Conservation (phyloP, 2,329 filamentous ascomycete species). For the Epichloe hybrida region DNA sequence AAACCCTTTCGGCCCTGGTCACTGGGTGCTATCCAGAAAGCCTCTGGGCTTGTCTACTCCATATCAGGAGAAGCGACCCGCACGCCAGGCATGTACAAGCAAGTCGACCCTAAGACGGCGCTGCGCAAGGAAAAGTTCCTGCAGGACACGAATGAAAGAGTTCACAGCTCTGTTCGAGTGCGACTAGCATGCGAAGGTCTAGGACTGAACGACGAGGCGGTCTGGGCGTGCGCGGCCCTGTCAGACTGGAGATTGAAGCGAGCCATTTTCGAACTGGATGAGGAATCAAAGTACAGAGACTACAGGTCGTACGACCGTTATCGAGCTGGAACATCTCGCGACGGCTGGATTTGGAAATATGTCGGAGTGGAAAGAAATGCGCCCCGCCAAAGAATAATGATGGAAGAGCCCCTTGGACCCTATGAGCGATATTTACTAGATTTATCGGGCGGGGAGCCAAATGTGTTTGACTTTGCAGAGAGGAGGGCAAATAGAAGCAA, state of each 20-base stretch:
- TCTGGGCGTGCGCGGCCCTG: conserved; percentile 35
- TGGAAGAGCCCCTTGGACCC: conserved; percentile 39
- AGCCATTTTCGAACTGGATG: conserved; percentile 8
- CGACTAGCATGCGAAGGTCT: conserved; percentile 36
- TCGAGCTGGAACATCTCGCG: conserved; percentile 2
- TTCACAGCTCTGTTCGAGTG: conserved; percentile 41
- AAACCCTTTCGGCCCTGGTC: conserved; percentile 34
- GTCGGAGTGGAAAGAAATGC: conserved; percentile 28
- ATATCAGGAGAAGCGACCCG: conserved; percentile 29
- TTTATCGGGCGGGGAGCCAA: conserved; percentile 29
- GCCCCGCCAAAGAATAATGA: conserved; percentile 27
- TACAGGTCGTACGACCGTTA: conserved; percentile 14
- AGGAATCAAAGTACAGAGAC: conserved; percentile 5
- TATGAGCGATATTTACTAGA: conserved; percentile 36
- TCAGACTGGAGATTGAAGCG: conserved; percentile 30
- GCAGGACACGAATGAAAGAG: conserved; percentile 38
- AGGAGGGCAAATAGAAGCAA: conserved; percentile 8
- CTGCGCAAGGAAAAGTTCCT: conserved; percentile 25
- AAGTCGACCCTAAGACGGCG: conserved; percentile 27
- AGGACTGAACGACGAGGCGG: conserved; percentile 31
- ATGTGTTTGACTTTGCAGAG: conserved; percentile 30
- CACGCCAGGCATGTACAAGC: conserved; percentile 35
- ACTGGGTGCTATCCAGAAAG: conserved; percentile 30
- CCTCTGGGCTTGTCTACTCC: conserved; percentile 27
- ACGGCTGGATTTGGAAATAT: conserved; percentile 43